Percentiles rank a stretch among this genome's conserved stretches.
These are phyloP conservation scores for Amaranthus tricolor DNA, from an alignment of 179 eudicot genomes.

Conservation along the genomic window DNA sequence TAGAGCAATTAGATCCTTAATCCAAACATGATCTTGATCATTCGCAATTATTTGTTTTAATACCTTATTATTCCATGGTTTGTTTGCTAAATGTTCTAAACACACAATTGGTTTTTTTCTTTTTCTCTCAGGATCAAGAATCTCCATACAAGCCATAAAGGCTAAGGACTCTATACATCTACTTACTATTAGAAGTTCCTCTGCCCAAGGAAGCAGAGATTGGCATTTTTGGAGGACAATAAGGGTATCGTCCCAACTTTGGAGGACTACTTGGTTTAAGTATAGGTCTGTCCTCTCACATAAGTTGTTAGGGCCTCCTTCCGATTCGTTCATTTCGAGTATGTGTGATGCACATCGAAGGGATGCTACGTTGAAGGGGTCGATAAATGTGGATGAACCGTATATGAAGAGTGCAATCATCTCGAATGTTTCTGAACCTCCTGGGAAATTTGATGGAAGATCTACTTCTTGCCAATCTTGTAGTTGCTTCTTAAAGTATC, in stretches of 20 bases:
- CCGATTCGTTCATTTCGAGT: conserved; percentile 69
- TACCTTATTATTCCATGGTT: conserved; percentile 54
- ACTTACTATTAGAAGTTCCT: conserved; percentile 76
- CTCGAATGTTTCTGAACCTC: conserved; percentile 86
- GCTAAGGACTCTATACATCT: conserved; percentile 89
- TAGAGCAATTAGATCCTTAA: conserved; percentile 69
- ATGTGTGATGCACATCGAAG: conserved; percentile 80
- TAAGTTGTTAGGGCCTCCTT: conserved; percentile 50
- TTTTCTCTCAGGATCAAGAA: conserved; percentile 90
- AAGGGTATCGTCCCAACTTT: conserved; percentile 89
- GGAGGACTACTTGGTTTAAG: conserved; percentile 82
- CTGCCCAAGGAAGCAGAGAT: conserved; percentile 68
- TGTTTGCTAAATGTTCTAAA: conserved; percentile 46
- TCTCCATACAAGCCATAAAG: conserved; percentile 98
- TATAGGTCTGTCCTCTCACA: conserved; percentile 78
- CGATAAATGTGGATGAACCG: conserved; percentile 71
- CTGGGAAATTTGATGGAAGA: conserved; percentile 70
- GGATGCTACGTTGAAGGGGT: conserved; percentile 79
- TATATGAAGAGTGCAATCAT: conserved; percentile 88
- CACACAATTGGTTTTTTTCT: conserved; percentile 50
- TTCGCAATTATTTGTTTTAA: conserved; percentile 36
- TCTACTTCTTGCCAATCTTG: conserved; percentile 56
- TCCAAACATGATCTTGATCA: conserved; percentile 66
- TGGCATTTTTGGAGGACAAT: conserved; percentile 80
- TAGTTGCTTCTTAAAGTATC: conserved; percentile 64